Evolutionary conservation across 2,329 filamentous ascomycete species (phyloP).

Genomic region (Alternaria atra): DNA sequence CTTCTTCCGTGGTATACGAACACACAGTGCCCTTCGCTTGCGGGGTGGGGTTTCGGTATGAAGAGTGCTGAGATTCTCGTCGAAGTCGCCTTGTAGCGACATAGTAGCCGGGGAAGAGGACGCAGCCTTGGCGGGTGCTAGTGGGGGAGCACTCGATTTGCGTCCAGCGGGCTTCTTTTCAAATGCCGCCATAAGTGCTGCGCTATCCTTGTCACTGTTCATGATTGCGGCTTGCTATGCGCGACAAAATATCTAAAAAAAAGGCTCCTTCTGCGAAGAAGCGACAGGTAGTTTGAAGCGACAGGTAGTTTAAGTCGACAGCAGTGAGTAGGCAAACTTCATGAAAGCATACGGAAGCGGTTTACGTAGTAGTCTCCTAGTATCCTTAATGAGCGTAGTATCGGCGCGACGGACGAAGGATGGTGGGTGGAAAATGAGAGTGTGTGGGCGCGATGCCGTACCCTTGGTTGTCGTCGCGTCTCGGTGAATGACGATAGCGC

Average conservation of each 20-base stretch:
- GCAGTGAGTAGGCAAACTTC: neutral
- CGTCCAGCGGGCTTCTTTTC: conserved; percentile 16
- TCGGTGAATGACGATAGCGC: neutral
- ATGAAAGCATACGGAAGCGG: neutral
- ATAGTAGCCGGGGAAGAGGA: conserved; percentile 26
- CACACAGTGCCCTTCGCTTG: conserved; percentile 29
- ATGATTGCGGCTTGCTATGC: conserved; percentile 18
- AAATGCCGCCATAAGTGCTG: conserved; percentile 42
- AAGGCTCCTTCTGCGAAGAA: neutral
- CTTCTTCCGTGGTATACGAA: conserved; percentile 36
- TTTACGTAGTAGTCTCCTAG: neutral
- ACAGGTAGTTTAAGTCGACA: neutral
- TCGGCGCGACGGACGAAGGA: neutral
- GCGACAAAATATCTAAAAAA: too few relatives aligned
- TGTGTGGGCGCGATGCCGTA: neutral
- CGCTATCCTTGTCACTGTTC: conserved; percentile 39
- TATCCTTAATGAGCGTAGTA: rapidly evolving
- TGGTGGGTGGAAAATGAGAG: neutral
- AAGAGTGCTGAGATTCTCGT: neutral
- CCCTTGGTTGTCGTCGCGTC: neutral
- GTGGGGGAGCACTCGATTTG: neutral
- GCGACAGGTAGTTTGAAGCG: neutral
- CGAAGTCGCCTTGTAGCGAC: conserved; percentile 22
- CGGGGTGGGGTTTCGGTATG: neutral
- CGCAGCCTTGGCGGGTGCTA: conserved; percentile 4